phyloP scores from a whole-genome alignment of 129 eudicot species.

The Flaveria trinervia region DNA sequence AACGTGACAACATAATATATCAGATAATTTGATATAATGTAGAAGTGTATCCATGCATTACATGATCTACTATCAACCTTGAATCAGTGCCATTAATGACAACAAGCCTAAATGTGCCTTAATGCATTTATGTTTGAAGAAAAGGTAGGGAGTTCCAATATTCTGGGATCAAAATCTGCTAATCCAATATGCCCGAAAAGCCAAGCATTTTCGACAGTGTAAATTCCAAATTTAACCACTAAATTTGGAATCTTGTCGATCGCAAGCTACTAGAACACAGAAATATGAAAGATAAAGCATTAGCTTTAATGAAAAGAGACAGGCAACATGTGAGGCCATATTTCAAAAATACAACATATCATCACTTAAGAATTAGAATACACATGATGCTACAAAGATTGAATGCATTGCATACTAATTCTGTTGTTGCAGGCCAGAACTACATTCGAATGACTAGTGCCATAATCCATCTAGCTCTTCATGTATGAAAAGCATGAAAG shows the following conservation, averaged over 20 bases:
- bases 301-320: no score
- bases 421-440: not conserved
- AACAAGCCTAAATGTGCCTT: not conserved
- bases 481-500: not conserved
- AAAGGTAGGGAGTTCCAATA: not conserved
- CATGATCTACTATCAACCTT: not conserved
- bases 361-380: no score
- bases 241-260: not conserved
- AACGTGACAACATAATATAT: not conserved
- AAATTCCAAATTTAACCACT: not conserved
- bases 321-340: no score
- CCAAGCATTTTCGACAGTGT: no score
- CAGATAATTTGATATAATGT: no score
- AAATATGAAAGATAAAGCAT: no score
- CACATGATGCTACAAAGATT: not conserved
- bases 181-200: no score
- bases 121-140: not conserved
- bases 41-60: not conserved
- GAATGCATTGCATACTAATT: not conserved
- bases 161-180: not conserved
- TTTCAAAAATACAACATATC: no score
- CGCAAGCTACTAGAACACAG: not conserved
- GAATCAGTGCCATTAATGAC: not conserved
- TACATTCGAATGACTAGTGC: not conserved
- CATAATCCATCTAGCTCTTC: not conserved